Conservation (phyloP, 768 basidiomycete genomes). For the Auricularia cornea region DNA sequence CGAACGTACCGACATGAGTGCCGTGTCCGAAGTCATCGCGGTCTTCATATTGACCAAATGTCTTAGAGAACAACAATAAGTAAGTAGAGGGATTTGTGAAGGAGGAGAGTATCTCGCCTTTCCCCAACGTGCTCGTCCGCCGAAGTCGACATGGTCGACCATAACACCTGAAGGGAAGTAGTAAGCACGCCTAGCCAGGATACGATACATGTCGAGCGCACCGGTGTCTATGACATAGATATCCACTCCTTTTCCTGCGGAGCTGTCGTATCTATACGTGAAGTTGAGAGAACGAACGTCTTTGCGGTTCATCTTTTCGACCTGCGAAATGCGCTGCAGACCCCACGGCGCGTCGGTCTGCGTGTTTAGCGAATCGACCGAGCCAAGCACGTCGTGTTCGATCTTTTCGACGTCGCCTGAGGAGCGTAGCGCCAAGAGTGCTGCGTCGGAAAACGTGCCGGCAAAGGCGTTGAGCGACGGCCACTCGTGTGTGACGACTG, state of each 20-base stretch:
- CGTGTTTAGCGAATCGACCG: slow-evolving; percentile 11
- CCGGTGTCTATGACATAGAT: slow-evolving; percentile 10
- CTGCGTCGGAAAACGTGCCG: slow-evolving; percentile 9
- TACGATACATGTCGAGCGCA: slow-evolving; percentile 15
- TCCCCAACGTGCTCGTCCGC: neutral
- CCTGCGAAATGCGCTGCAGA: slow-evolving; percentile 13
- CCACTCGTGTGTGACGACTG: slow-evolving; percentile 15
- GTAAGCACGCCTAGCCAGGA: neutral
- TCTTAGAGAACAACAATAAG: neutral
- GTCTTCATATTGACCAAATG: neutral
- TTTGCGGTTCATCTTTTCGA: slow-evolving; percentile 1
- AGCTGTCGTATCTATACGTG: slow-evolving; percentile 2
- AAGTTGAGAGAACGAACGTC: neutral
- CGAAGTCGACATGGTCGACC: slow-evolving; percentile 2
- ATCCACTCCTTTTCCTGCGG: slow-evolving; percentile 2
- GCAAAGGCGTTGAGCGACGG: slow-evolving; percentile 3
- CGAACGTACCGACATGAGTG: slow-evolving; percentile 12
- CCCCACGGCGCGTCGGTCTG: slow-evolving; percentile 18
- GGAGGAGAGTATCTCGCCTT: neutral
- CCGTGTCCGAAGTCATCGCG: slow-evolving; percentile 7
- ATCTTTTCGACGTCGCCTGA: slow-evolving; percentile 20
- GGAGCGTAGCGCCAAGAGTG: slow-evolving; percentile 19
- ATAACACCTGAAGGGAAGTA: neutral
- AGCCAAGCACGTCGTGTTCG: slow-evolving; percentile 23
- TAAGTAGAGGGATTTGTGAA: slow-evolving; percentile 6